Evolutionary conservation across 345 rosid genomes (phyloP).

Genomic region (Jatropha curcas): DNA sequence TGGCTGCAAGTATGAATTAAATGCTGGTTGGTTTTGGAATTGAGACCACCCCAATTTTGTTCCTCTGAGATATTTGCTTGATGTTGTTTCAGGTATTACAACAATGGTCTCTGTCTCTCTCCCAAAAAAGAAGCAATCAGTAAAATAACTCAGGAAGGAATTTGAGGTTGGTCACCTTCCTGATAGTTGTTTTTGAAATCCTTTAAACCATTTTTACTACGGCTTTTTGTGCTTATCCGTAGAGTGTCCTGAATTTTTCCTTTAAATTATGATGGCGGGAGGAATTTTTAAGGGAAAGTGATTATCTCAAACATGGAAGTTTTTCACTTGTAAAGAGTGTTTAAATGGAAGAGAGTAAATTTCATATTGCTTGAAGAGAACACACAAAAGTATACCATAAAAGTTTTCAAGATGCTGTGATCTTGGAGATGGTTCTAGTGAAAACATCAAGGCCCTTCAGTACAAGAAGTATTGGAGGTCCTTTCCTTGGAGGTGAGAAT

Average conservation of each 20-base stretch:
- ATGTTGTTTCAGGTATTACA: constrained; percentile 64
- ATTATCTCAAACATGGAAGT: constrained; percentile 55
- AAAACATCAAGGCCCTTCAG: constrained; percentile 36
- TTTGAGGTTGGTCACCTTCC: constrained; percentile 57
- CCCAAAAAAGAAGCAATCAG: constrained; percentile 73
- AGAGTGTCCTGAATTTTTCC: not conserved
- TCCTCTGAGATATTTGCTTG: constrained; percentile 66
- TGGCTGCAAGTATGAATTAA: too few species aligned
- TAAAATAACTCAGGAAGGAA: constrained; percentile 61
- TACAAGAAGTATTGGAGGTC: constrained; percentile 46
- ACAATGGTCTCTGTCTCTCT: constrained; percentile 60
- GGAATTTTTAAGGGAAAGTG: constrained; percentile 75
- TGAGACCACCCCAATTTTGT: not conserved
- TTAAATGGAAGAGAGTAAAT: constrained; percentile 64
- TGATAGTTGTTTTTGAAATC: not conserved
- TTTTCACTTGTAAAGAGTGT: constrained; percentile 54
- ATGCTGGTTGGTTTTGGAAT: not conserved
- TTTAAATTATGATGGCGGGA: constrained; percentile 37
- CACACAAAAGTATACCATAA: constrained; percentile 36
- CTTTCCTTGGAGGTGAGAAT: constrained; percentile 64
- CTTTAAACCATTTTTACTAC: not conserved
- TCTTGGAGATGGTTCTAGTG: constrained; percentile 27
- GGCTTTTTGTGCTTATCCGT: constrained; percentile 1
- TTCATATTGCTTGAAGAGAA: constrained; percentile 56
- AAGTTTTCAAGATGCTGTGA: constrained; percentile 29